Evolutionary conservation across 177 flowering plant species (phyloP).

Genomic region (Vitis hybrid): DNA sequence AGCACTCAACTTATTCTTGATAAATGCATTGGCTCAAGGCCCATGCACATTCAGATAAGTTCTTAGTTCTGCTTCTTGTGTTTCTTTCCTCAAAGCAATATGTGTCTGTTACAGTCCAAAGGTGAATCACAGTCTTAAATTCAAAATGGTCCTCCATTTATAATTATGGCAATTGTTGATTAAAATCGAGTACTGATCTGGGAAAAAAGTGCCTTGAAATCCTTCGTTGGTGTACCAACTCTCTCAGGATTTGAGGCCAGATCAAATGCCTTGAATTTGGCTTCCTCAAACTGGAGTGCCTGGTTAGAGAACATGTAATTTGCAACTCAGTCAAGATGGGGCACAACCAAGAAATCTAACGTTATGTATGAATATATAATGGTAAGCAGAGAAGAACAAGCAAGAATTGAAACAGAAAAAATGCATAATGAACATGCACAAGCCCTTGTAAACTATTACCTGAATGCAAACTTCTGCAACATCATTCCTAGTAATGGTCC

Average conservation of each 20-base stretch:
- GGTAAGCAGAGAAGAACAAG: not conserved
- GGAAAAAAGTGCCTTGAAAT: slow-evolving; percentile 84
- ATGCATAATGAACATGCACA: not conserved
- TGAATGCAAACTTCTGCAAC: slow-evolving; percentile 99
- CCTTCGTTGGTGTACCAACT: slow-evolving; percentile 79
- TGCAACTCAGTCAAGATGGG: not conserved
- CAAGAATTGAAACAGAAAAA: not conserved
- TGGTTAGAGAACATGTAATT: slow-evolving; percentile 23
- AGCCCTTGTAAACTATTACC: slow-evolving; percentile 37
- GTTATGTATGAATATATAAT: too few species aligned
- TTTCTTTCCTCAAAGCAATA: too few species aligned
- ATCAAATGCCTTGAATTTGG: slow-evolving; percentile 90
- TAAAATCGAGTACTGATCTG: slow-evolving; percentile 66
- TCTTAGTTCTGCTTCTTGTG: too few species aligned
- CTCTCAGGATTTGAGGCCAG: slow-evolving; percentile 93
- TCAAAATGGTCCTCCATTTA: not conserved
- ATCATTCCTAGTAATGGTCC: slow-evolving; percentile 77
- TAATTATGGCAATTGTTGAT: slow-evolving; percentile 11
- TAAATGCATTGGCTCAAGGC: too few species aligned
- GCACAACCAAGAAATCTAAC: not conserved
- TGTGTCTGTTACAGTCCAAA: not conserved
- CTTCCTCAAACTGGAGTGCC: slow-evolving; percentile 89
- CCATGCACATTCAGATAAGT: too few species aligned
- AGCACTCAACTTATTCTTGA: too few species aligned
- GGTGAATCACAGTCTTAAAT: not conserved